Evolutionary conservation across 1,139 yeast genomes (phyloP), one percentile per base, ranked within the genome.

Genomic region (Arxiozyma slooffiae): DNA sequence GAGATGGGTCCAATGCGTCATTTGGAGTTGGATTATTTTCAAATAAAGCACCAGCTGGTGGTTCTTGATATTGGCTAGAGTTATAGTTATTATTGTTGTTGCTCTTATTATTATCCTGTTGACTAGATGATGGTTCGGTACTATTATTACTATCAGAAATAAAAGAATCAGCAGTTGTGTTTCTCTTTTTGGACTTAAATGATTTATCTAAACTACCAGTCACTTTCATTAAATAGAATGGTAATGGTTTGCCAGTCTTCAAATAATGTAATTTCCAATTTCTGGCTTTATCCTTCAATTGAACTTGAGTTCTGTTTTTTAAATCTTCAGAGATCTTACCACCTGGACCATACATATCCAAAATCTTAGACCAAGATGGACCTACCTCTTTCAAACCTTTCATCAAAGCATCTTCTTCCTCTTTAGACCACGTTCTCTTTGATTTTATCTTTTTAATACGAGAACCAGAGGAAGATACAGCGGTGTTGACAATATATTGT

Each of bases 241-340:
- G 97, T 5, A 90, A 79, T 7, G 86, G 80, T 46, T 79, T 68
- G 4, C 81, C 82, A 52, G 80, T 76, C 62, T 88, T 85, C 53
- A 89, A 70, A 64, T 84, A 88, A 56, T 84, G 83, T 76, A 87
- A 78, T 66, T 90, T 92, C 87, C 96, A 85, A 63, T 92, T 92
- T 57, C 97, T 77, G 0, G 97, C 97, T 64, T 92, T 92, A 65
- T 92, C 98, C 65, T 92, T 92, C 52, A 92, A 74, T 66, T 90
- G 97, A 14, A 90, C 89, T 63, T 89, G 95, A 14, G 85, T 82
- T 62, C 97, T 75, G 62, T 88, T 86, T 66, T 87, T 90, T 58
- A 92, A 74, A 1, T 82, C 81, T 66, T 92, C 97, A 26, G 84
- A 81, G 24, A 85, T 76, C 46, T 83, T 78, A 4, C 98, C 98